Evolutionary conservation across 768 basidiomycete species (phyloP).

Genomic region (Termitomyces sp.): DNA sequence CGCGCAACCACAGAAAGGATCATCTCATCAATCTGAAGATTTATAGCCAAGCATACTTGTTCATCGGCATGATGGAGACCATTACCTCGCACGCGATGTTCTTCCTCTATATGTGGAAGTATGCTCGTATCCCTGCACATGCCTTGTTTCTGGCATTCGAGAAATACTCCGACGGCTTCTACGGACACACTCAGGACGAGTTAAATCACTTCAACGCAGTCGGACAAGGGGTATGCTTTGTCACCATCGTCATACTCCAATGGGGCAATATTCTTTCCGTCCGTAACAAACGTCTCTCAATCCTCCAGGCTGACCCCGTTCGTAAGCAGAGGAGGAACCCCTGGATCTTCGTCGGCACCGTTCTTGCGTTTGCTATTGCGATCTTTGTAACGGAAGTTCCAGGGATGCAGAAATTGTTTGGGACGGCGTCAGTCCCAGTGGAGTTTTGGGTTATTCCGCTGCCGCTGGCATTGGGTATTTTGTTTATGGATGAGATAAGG

Average conservation of each 20-base stretch:
- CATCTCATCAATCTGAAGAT: slow-evolving; percentile 1
- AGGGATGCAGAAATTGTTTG: neutral
- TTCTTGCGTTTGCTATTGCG: neutral
- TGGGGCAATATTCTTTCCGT: neutral
- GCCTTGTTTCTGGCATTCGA: neutral
- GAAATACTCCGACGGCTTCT: neutral
- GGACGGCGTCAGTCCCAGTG: neutral
- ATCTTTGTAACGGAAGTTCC: neutral
- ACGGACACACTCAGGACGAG: neutral
- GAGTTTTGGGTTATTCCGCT: neutral
- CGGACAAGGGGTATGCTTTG: neutral
- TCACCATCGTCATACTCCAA: neutral
- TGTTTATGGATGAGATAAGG: neutral
- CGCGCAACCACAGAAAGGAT: neutral
- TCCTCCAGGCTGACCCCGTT: neutral
- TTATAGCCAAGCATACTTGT: neutral
- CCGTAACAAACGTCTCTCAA: neutral
- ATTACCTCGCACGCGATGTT: neutral
- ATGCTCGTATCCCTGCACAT: neutral
- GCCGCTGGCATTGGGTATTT: neutral
- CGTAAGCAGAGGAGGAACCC: neutral
- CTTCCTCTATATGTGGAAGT: slow-evolving; percentile 1
- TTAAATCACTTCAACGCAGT: neutral
- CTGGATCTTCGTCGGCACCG: neutral
- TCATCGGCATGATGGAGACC: neutral